A percentile compares a stretch with the other conserved stretches of the same genome.
These are phyloP conservation scores for Uromyces viciae-fabae DNA, from an alignment of 1,284 basidiomycete species.

Conservation along the genomic window DNA sequence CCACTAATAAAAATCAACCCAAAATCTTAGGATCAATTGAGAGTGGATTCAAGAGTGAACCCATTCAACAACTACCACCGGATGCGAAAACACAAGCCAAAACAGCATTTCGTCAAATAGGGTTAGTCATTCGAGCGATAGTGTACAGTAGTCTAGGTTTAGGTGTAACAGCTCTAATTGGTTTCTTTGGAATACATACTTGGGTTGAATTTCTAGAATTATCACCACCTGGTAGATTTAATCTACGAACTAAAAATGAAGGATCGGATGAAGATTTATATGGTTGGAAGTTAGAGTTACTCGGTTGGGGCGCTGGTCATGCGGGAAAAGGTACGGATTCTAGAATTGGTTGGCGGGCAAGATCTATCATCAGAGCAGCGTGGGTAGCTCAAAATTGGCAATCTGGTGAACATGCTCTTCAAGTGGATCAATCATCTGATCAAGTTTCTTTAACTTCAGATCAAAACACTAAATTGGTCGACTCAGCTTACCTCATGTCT, in stretches of 20 bases:
- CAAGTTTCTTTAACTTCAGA: neutral
- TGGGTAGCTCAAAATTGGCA: constrained; percentile 50
- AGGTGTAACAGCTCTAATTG: constrained; percentile 44
- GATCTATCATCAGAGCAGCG: constrained; percentile 49
- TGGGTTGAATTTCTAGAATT: constrained; percentile 50
- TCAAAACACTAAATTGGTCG: constrained; percentile 45
- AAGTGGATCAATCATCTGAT: constrained; percentile 6
- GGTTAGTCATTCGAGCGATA: neutral
- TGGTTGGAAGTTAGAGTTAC: constrained; percentile 48
- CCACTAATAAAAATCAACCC: neutral
- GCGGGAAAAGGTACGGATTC: constrained; percentile 51
- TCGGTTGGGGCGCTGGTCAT: constrained; percentile 50
- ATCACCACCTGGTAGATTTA: constrained; percentile 1
- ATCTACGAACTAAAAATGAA: neutral
- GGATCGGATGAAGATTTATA: constrained; percentile 15
- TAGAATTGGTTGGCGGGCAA: constrained; percentile 47
- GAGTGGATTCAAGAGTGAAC: constrained; percentile 14
- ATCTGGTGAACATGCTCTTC: constrained; percentile 31
- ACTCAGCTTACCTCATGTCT: constrained; percentile 49
- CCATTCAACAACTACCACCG: neutral
- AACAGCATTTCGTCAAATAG: constrained; percentile 25
- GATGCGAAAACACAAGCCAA: constrained; percentile 33
- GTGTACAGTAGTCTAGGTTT: constrained; percentile 46
- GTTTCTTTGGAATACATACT: constrained; percentile 48
- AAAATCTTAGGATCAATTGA: constrained; percentile 32